Conservation (phyloP, 306 rosid species). For the Malus sieversii region DNA sequence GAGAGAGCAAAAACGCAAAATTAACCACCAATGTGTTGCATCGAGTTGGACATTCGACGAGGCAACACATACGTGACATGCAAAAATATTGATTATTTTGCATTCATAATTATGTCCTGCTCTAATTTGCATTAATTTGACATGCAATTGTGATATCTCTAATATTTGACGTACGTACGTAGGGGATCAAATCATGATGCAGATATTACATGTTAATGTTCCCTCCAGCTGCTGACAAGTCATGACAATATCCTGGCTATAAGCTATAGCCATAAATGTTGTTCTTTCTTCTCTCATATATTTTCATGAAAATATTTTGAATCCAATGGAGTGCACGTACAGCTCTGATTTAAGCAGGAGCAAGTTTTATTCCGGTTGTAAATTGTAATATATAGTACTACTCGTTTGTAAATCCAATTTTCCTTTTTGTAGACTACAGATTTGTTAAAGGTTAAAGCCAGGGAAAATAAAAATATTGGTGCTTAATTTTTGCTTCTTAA, state of each 20-base stretch:
- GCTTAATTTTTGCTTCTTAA: background rate
- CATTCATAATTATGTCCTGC: background rate
- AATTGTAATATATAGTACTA: background rate
- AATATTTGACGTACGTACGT: background rate
- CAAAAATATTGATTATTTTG: background rate
- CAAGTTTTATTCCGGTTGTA: background rate
- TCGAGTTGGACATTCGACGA: background rate
- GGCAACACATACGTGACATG: background rate
- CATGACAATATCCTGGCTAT: background rate
- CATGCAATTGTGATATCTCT: background rate
- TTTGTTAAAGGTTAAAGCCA: background rate
- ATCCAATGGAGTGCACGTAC: background rate
- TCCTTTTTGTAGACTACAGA: background rate
- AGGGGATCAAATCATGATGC: conserved; percentile 2
- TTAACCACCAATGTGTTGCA: background rate
- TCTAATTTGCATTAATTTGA: background rate
- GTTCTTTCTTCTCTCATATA: background rate
- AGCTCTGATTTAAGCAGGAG: background rate
- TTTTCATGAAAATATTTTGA: background rate
- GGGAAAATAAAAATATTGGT: background rate
- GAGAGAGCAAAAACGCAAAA: background rate
- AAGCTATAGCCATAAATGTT: background rate
- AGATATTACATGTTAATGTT: conserved; percentile 3
- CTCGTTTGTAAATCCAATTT: background rate
- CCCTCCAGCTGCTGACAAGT: conserved; percentile 1